Base-by-base conservation (phyloP, 805 yeast species). In the Wickerhamiella sorbophila region DNA sequence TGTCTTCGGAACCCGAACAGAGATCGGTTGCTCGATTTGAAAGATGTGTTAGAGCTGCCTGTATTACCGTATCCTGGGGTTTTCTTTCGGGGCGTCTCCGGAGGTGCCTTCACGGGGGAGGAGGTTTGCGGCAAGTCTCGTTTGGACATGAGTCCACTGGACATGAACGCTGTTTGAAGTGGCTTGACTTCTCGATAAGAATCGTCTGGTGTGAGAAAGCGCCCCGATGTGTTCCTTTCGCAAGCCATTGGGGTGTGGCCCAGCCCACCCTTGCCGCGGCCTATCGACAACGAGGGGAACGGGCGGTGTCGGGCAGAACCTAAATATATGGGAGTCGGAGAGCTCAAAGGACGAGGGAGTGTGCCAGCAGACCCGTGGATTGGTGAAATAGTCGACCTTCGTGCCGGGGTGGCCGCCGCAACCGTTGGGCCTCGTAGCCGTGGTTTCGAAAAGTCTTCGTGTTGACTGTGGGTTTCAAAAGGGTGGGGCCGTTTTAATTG, bases 91-190 rank as follows among this genome's bases (percentile, higher is more conserved):
- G 82, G 82, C 0, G 82, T 75, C 43, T 76, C 80, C 1, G 82
- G 82, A 51, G 76, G 72, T 14, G 53, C 52, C 29, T 24, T 24
- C 29, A 65, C 57, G 6, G 60, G 44, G 36, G 49, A 56, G 36
- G 34, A 46, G 39, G 36, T 56, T 64, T 63, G 59, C 59, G 60
- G 38, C 14, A 37, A 37, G 36, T 76, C 64, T 60, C 79, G 65
- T 57, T 77, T 77, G 31, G 79, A 74, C 45, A 77, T 59, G 29
- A 84, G 62, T 0, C 95, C 95, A 0, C 82, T 64, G 2, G 87
- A 72, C 56, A 74, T 69, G 59, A 84, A 84, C 14, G 91, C 94
- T 0, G 87, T 78, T 56, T 83, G 94, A 32, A 84, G 66, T 2
- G 95, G 95, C 55, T 79, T 81, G 18, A 81, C 91, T 38, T 75